These are phyloP conservation scores for Phtheirospermum japonicum DNA, from an alignment of 257 asterid genomes.

Conservation along the genomic window DNA sequence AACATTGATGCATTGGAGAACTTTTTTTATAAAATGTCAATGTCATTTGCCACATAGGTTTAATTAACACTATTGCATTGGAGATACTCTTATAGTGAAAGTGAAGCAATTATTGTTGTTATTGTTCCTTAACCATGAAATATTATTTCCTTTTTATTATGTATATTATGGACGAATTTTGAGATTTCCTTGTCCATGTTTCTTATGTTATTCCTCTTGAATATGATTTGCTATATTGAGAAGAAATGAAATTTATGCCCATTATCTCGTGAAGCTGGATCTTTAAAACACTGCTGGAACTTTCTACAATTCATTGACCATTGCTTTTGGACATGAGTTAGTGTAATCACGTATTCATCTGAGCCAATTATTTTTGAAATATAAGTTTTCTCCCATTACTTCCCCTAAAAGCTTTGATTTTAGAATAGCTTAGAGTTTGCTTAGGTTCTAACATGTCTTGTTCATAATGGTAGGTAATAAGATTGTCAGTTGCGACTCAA, in stretches of 20 bases:
- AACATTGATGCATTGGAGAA: too few relatives aligned
- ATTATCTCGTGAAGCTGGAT: background rate
- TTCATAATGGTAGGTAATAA: slow-evolving; percentile 64
- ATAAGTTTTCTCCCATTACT: too few relatives aligned
- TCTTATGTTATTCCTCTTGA: background rate
- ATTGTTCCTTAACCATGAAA: background rate
- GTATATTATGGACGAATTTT: background rate
- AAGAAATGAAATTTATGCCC: background rate
- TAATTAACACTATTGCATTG: too few relatives aligned
- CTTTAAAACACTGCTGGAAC: slow-evolving; percentile 7
- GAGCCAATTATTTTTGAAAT: too few relatives aligned
- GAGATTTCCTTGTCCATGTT: background rate
- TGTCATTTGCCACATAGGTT: too few relatives aligned
- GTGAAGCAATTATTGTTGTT: background rate
- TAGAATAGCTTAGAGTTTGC: too few relatives aligned
- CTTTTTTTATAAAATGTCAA: too few relatives aligned
- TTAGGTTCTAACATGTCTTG: slow-evolving; percentile 26
- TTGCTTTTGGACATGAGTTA: too few relatives aligned
- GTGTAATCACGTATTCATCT: background rate
- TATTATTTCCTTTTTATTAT: background rate
- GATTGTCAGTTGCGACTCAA: slow-evolving; percentile 98
- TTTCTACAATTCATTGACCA: background rate
- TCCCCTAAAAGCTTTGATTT: too few relatives aligned
- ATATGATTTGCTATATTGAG: background rate
- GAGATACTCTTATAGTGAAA: background rate